Evolutionary conservation across 495 filamentous ascomycete species (phyloP).

Genomic region (Hypoxylon intermedium): DNA sequence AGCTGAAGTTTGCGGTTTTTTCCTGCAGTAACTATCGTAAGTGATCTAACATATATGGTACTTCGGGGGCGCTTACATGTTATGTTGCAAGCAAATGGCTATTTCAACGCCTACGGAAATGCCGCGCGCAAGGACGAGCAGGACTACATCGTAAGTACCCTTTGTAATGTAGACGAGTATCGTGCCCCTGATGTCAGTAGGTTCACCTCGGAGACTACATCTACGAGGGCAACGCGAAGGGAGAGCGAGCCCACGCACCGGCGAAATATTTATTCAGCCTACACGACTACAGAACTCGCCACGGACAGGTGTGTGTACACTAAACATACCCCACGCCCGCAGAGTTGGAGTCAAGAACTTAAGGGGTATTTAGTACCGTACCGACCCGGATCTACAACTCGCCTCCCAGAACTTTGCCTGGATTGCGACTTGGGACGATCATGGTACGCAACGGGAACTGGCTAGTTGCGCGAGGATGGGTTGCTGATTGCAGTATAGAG

Average conservation of each 20-base stretch:
- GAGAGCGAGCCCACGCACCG: constrained; percentile 38
- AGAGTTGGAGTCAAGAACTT: not conserved
- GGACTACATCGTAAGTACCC: constrained; percentile 61
- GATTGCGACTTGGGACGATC: constrained; percentile 77
- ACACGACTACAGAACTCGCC: constrained; percentile 65
- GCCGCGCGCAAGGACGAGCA: constrained; percentile 69
- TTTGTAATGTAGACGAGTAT: not conserved
- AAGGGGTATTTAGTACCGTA: constrained; percentile 57
- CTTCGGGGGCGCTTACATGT: constrained; percentile 13
- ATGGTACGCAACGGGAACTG: constrained; percentile 45
- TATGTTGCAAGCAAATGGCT: constrained; percentile 52
- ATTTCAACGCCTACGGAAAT: constrained; percentile 72
- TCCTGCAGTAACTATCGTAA: constrained; percentile 64
- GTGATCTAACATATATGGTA: constrained; percentile 23
- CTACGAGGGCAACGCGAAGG: constrained; percentile 60
- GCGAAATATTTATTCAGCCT: constrained; percentile 45
- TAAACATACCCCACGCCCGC: not conserved
- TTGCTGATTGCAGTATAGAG: constrained; percentile 39
- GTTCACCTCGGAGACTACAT: constrained; percentile 73
- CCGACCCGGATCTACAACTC: constrained; percentile 65
- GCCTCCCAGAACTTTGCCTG: constrained; percentile 67
- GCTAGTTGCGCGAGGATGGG: not conserved
- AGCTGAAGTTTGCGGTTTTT: constrained; percentile 61
- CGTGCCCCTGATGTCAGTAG: constrained; percentile 2
- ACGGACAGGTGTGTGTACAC: constrained; percentile 37